Conservation (phyloP, 2,329 filamentous ascomycete genomes). For the Xylariales sp. region DNA sequence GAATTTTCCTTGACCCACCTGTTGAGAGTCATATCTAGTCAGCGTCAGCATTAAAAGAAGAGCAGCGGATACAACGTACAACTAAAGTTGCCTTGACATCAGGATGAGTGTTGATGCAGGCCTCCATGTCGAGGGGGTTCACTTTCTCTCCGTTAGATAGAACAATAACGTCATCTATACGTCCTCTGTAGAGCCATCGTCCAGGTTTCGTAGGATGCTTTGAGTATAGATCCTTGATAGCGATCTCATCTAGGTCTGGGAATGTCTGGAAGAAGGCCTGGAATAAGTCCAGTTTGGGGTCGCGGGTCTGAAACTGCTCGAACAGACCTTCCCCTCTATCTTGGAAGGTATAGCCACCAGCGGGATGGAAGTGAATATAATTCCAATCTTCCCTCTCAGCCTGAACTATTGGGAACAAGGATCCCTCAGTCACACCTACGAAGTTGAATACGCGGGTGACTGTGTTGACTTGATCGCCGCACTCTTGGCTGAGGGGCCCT, state of each 20-base stretch:
- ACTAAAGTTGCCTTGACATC: slow-evolving; percentile 36
- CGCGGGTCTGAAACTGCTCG: slow-evolving; percentile 22
- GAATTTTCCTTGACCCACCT: no score
- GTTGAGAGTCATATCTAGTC: no score
- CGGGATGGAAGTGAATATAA: slow-evolving; percentile 36
- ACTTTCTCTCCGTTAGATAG: slow-evolving; percentile 48
- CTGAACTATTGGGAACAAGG: slow-evolving; percentile 18
- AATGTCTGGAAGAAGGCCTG: slow-evolving; percentile 36
- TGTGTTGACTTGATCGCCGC: no score
- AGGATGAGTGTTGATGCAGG: slow-evolving; percentile 31
- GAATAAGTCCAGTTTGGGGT: slow-evolving; percentile 10
- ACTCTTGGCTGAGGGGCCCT: no score
- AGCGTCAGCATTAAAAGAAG: no score
- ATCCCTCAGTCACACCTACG: slow-evolving; percentile 40
- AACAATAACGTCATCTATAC: slow-evolving; percentile 42
- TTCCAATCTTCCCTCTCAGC: slow-evolving; percentile 31
- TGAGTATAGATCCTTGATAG: slow-evolving; percentile 39
- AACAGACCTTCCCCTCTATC: slow-evolving; percentile 18
- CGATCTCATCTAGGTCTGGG: slow-evolving; percentile 32
- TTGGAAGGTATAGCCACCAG: slow-evolving; percentile 33
- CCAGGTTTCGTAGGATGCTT: slow-evolving; percentile 31
- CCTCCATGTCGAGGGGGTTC: slow-evolving; percentile 42
- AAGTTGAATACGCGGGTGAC: slow-evolving; percentile 27
- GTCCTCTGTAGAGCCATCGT: slow-evolving; percentile 32
- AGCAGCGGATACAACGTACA: slow-evolving; percentile 37